These are phyloP conservation scores for Pulveroboletus sp. DNA, from an alignment of 768 basidiomycete genomes.

Conservation along the genomic window DNA sequence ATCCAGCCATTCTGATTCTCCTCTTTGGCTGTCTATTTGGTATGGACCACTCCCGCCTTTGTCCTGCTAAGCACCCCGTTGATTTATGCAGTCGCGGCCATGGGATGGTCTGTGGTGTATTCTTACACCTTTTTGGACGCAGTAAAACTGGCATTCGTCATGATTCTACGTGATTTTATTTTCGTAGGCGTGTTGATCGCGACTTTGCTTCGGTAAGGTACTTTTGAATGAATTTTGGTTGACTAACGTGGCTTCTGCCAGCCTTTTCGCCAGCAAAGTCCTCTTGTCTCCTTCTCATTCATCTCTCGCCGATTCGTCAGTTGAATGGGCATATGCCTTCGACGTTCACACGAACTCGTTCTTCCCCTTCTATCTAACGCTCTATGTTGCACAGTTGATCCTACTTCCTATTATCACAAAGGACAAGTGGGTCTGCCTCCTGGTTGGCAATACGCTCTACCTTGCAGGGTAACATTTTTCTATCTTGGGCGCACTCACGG, in stretches of 20 bases:
- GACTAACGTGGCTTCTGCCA: conserved; percentile 25
- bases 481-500: not conserved
- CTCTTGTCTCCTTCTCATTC: conserved; percentile 69
- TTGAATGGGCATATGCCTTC: conserved; percentile 94
- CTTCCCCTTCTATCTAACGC: conserved; percentile 87
- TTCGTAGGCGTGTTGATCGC: conserved; percentile 70
- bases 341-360: conserved; percentile 97
- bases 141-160: conserved; percentile 63
- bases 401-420: conserved; percentile 78
- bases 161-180: conserved; percentile 89
- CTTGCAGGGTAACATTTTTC: conserved; percentile 66
- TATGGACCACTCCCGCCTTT: conserved; percentile 23
- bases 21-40: conserved; percentile 75
- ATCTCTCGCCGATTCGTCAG: conserved; percentile 60
- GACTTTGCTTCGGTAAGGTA: conserved; percentile 63
- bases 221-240: conserved; percentile 1
- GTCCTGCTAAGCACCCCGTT: not conserved
- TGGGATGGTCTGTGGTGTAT: conserved; percentile 86
- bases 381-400: conserved; percentile 86
- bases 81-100: conserved; percentile 56
- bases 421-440: conserved; percentile 91
- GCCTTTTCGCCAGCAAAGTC: conserved; percentile 68
- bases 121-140: conserved; percentile 52
- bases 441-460: conserved; percentile 76
- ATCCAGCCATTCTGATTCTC: conserved; percentile 90